Evolutionary conservation across 2,329 filamentous ascomycete species (phyloP), one percentile per base, ranked within the genome.

Genomic region (Emydomyces testavorans): DNA sequence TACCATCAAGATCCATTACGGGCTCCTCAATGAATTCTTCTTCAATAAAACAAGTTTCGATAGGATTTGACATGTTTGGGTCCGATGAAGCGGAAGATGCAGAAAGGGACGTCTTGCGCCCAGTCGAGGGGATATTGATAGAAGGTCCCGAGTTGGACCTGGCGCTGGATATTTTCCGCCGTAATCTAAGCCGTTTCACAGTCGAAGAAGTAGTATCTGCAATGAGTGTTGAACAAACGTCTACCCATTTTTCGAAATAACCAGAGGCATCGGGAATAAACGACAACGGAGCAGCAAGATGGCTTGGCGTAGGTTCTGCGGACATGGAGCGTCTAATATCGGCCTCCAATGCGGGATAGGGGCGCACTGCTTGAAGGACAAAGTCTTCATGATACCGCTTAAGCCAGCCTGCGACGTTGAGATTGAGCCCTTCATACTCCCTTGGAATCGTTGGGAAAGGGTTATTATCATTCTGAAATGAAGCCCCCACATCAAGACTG

Each of bases 361-460:
- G 75, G 31, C 71, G 70, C 31, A 78, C 74, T 11, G 73, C 76
- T 60, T 80, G 76, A 1, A 80, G 67, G 7, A 71, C 65, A 54
- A 79, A 79, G 57, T 80, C 76, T 49, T 76, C 71, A 56, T 79
- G 77, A 52, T 76, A 78, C 7, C 63, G 64, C 49, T 71, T 73
- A 18, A 79, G 57, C 71, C 74, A 79, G 3, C 76, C 76, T 50
- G 74, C 75, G 13, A 78, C 75, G 52, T 77, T 76, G 46, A 71
- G 63, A 18, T 69, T 68, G n/a, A 71, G 68, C 15, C 72, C 70
- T 29, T 71, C 65, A 23, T 58, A 59, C n/a, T 67, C 63, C 51
- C 56, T 63, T 31, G 56, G 50, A 6, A 52, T 51, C 46, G 55
- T 53, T 60, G 60, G 61, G 66, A 13, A 57, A 57, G 4, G 38